phyloP scores from a whole-genome alignment of 2,329 filamentous ascomycete genomes.

The Aplosporella prunicola region DNA sequence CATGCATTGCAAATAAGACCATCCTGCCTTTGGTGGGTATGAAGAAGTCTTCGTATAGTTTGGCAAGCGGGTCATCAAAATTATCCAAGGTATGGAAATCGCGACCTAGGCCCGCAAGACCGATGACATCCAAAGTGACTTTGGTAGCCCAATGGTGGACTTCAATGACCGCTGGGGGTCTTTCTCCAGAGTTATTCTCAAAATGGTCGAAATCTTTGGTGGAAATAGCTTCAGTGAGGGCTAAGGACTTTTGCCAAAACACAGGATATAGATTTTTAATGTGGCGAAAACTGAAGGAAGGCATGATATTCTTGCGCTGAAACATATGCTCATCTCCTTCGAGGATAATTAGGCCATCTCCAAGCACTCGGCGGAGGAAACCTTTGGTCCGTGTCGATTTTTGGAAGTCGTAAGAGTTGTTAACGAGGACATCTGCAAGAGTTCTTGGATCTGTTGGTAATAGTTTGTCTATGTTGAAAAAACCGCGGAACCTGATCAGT shows the following conservation, averaged over 20 bases:
- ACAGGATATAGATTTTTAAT: conserved; percentile 75
- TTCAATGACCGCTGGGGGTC: conserved; percentile 25
- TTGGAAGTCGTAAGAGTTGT: conserved; percentile 45
- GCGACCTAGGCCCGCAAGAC: conserved; percentile 35
- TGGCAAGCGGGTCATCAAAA: conserved; percentile 33
- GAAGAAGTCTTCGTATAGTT: conserved; percentile 35
- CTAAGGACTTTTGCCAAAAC: conserved; percentile 70
- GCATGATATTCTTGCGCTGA: conserved; percentile 64
- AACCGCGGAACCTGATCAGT: conserved; percentile 29
- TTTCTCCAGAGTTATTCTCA: conserved; percentile 7
- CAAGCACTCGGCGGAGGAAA: conserved; percentile 41
- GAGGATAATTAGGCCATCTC: conserved; percentile 41
- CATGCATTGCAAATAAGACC: conserved; percentile 32
- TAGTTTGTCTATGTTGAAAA: conserved; percentile 30
- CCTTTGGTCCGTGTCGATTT: conserved; percentile 37
- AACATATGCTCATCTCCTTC: conserved; percentile 43
- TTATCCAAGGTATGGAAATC: conserved; percentile 35
- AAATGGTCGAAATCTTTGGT: conserved; percentile 30
- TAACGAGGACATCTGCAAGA: conserved; percentile 43
- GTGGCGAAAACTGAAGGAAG: conserved; percentile 77
- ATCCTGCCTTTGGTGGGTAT: conserved; percentile 41
- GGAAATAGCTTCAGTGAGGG: conserved; percentile 56
- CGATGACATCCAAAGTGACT: conserved; percentile 39
- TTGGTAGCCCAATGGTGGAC: conserved; percentile 35
- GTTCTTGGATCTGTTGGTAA: conserved; percentile 32